These are phyloP conservation scores for Fibroporia radiculosa DNA, from an alignment of 768 basidiomycete species.

Conservation along the genomic window DNA sequence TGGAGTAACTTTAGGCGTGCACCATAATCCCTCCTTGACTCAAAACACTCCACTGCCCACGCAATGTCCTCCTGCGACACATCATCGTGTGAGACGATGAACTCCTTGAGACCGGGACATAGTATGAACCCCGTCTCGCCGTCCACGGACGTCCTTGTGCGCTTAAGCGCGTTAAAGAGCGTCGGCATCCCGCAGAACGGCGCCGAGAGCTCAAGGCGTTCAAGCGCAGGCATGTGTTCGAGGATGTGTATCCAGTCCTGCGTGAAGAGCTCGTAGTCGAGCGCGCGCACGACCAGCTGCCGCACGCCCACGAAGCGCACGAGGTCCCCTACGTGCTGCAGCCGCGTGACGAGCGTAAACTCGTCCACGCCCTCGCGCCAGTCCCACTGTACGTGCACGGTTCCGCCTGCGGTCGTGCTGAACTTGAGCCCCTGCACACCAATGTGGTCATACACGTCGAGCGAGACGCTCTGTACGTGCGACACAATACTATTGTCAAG, in stretches of 20 bases:
- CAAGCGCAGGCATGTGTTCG: background rate
- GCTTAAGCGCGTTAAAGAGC: background rate
- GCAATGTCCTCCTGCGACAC: background rate
- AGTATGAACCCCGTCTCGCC: background rate
- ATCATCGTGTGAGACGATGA: background rate
- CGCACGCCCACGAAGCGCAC: background rate
- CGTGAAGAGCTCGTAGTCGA: background rate
- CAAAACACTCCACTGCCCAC: background rate
- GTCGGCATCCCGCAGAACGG: background rate
- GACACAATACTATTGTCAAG: background rate
- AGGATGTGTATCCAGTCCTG: constrained; percentile 1
- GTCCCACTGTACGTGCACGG: background rate
- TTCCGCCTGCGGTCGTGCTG: background rate
- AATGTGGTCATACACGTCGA: background rate
- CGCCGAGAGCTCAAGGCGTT: background rate
- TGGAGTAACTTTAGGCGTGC: background rate
- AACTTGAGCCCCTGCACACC: background rate
- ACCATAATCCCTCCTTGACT: background rate
- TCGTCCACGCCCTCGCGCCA: background rate
- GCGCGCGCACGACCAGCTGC: background rate
- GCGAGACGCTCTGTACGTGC: background rate
- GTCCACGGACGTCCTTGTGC: background rate
- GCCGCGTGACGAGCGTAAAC: background rate
- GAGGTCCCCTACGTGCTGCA: background rate
- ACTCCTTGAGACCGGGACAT: background rate